phyloP scores from a whole-genome alignment of 345 rosid species.

The Firmiana major region DNA sequence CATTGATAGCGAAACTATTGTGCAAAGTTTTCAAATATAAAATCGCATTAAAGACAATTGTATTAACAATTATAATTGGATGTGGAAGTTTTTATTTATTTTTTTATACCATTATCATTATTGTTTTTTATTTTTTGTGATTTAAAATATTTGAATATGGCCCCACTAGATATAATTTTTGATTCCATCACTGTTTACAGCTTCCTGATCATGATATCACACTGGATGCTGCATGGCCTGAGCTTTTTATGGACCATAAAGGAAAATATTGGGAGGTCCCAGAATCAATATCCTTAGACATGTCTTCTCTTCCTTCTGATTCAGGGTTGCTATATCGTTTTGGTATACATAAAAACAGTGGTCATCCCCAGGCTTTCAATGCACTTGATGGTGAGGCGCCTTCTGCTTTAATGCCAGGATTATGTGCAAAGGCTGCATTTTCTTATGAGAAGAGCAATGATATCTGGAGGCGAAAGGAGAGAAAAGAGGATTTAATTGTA shows the following conservation, averaged over 20 bases:
- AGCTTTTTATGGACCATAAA: conserved; percentile 62
- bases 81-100: too few species aligned
- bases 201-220: conserved; percentile 70
- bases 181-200: conserved; percentile 32
- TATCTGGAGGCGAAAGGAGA: conserved; percentile 60
- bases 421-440: conserved; percentile 76
- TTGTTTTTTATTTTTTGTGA: too few species aligned
- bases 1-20: too few species aligned
- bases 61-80: too few species aligned
- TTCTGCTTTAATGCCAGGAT: conserved; percentile 60
- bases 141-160: too few species aligned
- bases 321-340: conserved; percentile 65
- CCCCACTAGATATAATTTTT: background rate
- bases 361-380: conserved; percentile 49
- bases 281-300: conserved; percentile 62
- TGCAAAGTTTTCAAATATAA: too few species aligned
- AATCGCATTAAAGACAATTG: too few species aligned
- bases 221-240: conserved; percentile 87
- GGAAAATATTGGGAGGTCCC: conserved; percentile 91
- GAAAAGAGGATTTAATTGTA: conserved; percentile 26
- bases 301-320: conserved; percentile 53
- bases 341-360: conserved; percentile 61
- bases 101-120: too few species aligned
- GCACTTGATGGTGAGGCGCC: conserved; percentile 44
- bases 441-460: conserved; percentile 65